A percentile compares a stretch with the other conserved stretches of the same genome.
These are phyloP conservation scores for Talaromyces sp. DNA, from an alignment of 2,329 filamentous ascomycete species.

Conservation along the genomic window DNA sequence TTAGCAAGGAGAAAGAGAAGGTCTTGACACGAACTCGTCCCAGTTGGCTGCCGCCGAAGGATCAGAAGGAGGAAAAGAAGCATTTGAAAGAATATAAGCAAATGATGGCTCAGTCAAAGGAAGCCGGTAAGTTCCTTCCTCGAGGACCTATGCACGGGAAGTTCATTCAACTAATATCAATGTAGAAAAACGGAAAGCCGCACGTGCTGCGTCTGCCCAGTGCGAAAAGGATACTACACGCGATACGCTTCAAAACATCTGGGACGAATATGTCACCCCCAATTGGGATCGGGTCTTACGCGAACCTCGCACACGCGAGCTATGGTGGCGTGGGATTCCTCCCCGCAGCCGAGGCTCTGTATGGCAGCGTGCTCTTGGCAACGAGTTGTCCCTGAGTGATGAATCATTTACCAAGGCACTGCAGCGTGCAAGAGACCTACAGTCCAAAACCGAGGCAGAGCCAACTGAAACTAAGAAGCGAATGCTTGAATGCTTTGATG, in stretches of 20 bases:
- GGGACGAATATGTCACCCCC: slow-evolving; percentile 63
- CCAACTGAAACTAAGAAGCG: slow-evolving; percentile 46
- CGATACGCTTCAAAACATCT: slow-evolving; percentile 60
- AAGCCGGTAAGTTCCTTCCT: slow-evolving; percentile 50
- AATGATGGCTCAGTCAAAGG: slow-evolving; percentile 66
- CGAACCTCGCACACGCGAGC: slow-evolving; percentile 59
- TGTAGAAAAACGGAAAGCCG: slow-evolving; percentile 53
- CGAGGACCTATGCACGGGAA: neutral
- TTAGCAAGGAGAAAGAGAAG: slow-evolving; percentile 68
- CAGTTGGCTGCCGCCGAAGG: slow-evolving; percentile 68
- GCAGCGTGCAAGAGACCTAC: slow-evolving; percentile 55
- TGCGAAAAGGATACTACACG: slow-evolving; percentile 56
- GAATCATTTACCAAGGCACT: slow-evolving; percentile 61
- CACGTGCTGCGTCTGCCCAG: slow-evolving; percentile 50
- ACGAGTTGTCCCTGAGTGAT: slow-evolving; percentile 60
- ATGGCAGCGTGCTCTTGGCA: slow-evolving; percentile 64
- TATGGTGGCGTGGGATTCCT: slow-evolving; percentile 67
- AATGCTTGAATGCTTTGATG: slow-evolving; percentile 55
- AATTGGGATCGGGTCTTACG: slow-evolving; percentile 60
- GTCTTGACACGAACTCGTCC: slow-evolving; percentile 68
- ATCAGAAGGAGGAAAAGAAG: slow-evolving; percentile 85
- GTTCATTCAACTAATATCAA: slow-evolving; percentile 13
- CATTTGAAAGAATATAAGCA: slow-evolving; percentile 75
- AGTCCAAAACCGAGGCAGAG: slow-evolving; percentile 47
- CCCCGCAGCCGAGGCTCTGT: slow-evolving; percentile 59